Evolutionary conservation across 2,329 filamentous ascomycete species (phyloP).

Genomic region (Trichoderma koningii): DNA sequence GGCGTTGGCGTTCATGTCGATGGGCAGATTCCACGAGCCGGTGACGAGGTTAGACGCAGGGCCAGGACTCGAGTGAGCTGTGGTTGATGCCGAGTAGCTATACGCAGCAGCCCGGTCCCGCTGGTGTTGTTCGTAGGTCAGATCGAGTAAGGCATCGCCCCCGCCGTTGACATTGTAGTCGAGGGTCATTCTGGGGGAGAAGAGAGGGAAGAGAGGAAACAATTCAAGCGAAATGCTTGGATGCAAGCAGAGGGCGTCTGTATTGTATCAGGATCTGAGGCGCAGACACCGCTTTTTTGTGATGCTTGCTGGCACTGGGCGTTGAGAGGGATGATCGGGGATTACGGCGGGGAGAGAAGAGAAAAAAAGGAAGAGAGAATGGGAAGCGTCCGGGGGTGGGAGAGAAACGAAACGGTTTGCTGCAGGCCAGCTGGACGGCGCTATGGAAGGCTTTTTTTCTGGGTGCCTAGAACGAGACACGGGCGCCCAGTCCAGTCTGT

Average conservation of each 20-base stretch:
- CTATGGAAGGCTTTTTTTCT: slow-evolving; percentile 1
- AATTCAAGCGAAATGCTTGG: slow-evolving; percentile 36
- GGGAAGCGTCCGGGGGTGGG: slow-evolving; percentile 20
- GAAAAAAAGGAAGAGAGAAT: slow-evolving; percentile 27
- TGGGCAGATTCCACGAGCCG: slow-evolving; percentile 53
- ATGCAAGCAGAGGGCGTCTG: slow-evolving; percentile 36
- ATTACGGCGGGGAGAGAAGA: slow-evolving; percentile 30
- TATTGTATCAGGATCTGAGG: slow-evolving; percentile 39
- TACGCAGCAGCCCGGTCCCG: slow-evolving; percentile 53
- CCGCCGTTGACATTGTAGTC: slow-evolving; percentile 59
- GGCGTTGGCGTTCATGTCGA: slow-evolving; percentile 53
- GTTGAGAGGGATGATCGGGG: slow-evolving; percentile 24
- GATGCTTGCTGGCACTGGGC: background rate
- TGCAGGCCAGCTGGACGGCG: slow-evolving; percentile 27
- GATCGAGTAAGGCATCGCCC: slow-evolving; percentile 62
- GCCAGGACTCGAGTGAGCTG: slow-evolving; percentile 39
- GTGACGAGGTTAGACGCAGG: slow-evolving; percentile 42
- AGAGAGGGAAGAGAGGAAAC: slow-evolving; percentile 34
- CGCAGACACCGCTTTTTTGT: slow-evolving; percentile 26
- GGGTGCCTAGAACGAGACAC: slow-evolving; percentile 15
- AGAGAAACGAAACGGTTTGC: slow-evolving; percentile 28
- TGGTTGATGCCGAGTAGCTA: slow-evolving; percentile 33
- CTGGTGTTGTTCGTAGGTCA: slow-evolving; percentile 61
- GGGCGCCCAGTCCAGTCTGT: slow-evolving; percentile 4
- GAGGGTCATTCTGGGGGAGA: slow-evolving; percentile 54